These are phyloP conservation scores for Pleoardoris graminearum DNA, from an alignment of 2,329 filamentous ascomycete species.

Conservation along the genomic window DNA sequence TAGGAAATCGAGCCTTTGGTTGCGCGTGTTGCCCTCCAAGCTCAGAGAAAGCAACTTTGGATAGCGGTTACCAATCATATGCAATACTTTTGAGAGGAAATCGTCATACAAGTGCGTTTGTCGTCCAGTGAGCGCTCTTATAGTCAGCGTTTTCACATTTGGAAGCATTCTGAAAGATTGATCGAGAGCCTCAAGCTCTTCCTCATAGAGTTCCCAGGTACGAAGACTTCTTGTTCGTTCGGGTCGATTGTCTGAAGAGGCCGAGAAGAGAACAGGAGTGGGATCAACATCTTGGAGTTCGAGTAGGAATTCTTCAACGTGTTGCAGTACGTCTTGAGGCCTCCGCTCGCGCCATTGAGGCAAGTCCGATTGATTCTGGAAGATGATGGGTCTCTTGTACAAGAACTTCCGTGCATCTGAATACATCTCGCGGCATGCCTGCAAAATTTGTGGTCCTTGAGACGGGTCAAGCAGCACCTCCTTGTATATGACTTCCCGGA, in stretches of 20 bases:
- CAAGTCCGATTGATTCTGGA: slow-evolving; percentile 27
- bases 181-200: slow-evolving; percentile 22
- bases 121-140: slow-evolving; percentile 18
- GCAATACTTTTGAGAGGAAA: slow-evolving; percentile 24
- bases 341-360: slow-evolving; percentile 27
- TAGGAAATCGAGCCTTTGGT: slow-evolving; percentile 28
- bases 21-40: slow-evolving; percentile 31
- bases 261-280: slow-evolving; percentile 20
- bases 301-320: slow-evolving; percentile 25
- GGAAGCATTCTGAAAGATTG: slow-evolving; percentile 20
- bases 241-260: background rate
- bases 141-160: slow-evolving; percentile 25
- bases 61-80: slow-evolving; percentile 18
- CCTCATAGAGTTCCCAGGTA: slow-evolving; percentile 32
- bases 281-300: slow-evolving; percentile 37
- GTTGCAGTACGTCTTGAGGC: slow-evolving; percentile 17
- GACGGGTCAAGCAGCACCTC: slow-evolving; percentile 23
- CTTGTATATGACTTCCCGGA: slow-evolving; percentile 37
- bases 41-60: slow-evolving; percentile 21
- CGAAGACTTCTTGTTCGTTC: slow-evolving; percentile 13
- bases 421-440: slow-evolving; percentile 32
- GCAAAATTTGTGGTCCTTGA: slow-evolving; percentile 26
- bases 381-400: slow-evolving; percentile 33
- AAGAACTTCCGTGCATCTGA: slow-evolving; percentile 34
- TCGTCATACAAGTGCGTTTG: slow-evolving; percentile 34